These are phyloP conservation scores for Oryza punctata DNA, from an alignment of 176 grass and related monocot species.

Conservation along the genomic window DNA sequence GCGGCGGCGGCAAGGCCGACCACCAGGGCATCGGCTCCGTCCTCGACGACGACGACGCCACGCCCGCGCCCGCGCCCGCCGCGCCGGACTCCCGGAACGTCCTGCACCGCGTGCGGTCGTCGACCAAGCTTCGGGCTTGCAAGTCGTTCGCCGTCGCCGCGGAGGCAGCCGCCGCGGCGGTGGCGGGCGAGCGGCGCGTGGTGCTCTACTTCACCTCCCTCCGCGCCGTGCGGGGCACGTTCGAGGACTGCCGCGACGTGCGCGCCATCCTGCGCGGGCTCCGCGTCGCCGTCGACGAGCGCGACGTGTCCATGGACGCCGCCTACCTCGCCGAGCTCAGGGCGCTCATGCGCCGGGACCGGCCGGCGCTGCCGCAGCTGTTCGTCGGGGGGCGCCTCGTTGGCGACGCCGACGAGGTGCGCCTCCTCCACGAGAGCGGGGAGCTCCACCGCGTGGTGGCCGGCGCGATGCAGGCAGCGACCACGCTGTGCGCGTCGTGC, in stretches of 20 bases:
- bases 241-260: slow-evolving; percentile 69
- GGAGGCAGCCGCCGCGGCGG: slow-evolving; percentile 42
- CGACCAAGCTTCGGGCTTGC: slow-evolving; percentile 40
- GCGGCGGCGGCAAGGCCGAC: neutral
- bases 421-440: slow-evolving; percentile 72
- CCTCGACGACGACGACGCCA: slow-evolving; percentile 35
- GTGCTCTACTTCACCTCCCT: slow-evolving; percentile 95
- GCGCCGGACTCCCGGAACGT: slow-evolving; percentile 11
- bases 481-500: slow-evolving; percentile 59
- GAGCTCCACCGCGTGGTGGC: slow-evolving; percentile 69
- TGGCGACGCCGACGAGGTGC: slow-evolving; percentile 76
- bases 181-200: slow-evolving; percentile 47
- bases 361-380: slow-evolving; percentile 64
- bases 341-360: slow-evolving; percentile 45
- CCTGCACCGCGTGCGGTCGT: slow-evolving; percentile 48
- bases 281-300: slow-evolving; percentile 83
- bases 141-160: slow-evolving; percentile 47
- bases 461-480: slow-evolving; percentile 22
- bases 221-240: slow-evolving; percentile 69
- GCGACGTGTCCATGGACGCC: slow-evolving; percentile 87
- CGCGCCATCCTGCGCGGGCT: slow-evolving; percentile 66
- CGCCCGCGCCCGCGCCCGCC: neutral
- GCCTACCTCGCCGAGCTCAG: slow-evolving; percentile 71
- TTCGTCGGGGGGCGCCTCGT: slow-evolving; percentile 72
- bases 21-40: slow-evolving; percentile 46